phyloP scores from a whole-genome alignment of 1,284 basidiomycete species.

The Schizophyllum commune region DNA sequence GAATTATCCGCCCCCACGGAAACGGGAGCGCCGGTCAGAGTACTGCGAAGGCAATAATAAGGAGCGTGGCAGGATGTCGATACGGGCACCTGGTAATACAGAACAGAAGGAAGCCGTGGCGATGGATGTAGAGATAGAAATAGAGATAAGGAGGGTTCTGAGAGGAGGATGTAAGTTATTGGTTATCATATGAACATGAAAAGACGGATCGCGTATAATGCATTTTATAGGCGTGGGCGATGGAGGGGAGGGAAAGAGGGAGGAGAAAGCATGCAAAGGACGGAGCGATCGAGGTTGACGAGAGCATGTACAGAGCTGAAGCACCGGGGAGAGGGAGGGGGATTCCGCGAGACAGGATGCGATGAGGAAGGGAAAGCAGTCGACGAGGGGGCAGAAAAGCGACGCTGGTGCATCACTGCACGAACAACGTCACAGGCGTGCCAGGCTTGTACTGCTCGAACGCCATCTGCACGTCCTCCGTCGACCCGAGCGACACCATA shows the following conservation, averaged over 20 bases:
- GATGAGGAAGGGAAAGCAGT: conserved; percentile 6
- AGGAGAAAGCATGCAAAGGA: conserved; percentile 11
- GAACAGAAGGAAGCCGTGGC: not conserved
- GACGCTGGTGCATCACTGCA: conserved; percentile 18
- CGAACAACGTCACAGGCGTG: conserved; percentile 69
- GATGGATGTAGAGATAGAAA: not conserved
- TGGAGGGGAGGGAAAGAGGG: not conserved
- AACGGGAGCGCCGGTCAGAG: not conserved
- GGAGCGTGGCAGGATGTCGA: not conserved
- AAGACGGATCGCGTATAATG: not conserved
- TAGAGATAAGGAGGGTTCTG: not conserved
- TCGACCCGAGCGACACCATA: conserved; percentile 76
- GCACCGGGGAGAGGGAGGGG: conserved; percentile 7
- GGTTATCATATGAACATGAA: not conserved
- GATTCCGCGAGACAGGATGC: conserved; percentile 5
- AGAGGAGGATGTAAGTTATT: not conserved
- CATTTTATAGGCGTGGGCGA: not conserved
- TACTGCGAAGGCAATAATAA: not conserved
- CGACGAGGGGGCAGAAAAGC: not conserved
- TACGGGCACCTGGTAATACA: not conserved
- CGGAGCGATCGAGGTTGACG: conserved; percentile 12
- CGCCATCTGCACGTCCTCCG: conserved; percentile 87
- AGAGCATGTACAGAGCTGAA: conserved; percentile 12
- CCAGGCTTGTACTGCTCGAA: conserved; percentile 72
- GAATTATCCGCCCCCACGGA: not conserved